Base-by-base conservation (phyloP, 805 yeast species). In the Pichia nakasei region DNA sequence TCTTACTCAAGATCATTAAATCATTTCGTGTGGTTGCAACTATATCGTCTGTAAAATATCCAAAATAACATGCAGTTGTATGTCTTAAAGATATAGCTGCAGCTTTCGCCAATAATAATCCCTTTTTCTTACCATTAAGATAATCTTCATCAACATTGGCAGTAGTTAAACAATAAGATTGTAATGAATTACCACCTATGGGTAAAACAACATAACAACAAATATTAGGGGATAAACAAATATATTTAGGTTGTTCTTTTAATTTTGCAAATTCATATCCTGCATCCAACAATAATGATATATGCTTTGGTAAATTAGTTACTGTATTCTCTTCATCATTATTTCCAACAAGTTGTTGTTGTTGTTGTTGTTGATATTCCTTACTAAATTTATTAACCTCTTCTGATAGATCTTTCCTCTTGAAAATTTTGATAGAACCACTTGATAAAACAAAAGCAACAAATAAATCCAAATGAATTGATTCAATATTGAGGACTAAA, bases 1-100 rank as follows among this genome's bases (percentile, higher is more conserved):
- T 45, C 21, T 52, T 24, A 31, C 55, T 39, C 26, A 48, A 24
- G 37, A 53, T 53, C n/a, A 57, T 59, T 6, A 78, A 51, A 47
- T 78, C 80, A 1, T 58, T 50, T 52, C 76, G 76, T 15, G 80
- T 68, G 2, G 82, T 64, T 1, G 75, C 71, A 33, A 82, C 63
- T 43, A 87, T 59, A 52, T 87, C 96, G 54, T 86, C 95, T 4
- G 82, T 72, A 44, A 76, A 73, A 9, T 76, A 65, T 42, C 75
- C 82, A 38, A 79, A 70, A 59, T 80, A 84, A 52, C 89, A 85
- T 0, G 88, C 76, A 43, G 73, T 70, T 0, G 93, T 77, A 58
- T 84, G 87, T 7, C 78, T 63, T 24, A 73, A 68, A 0, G 94
- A 85, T 41, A 85, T 61, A 0, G 77, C 80, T 1, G 76, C 78